Base-by-base conservation (phyloP, 169 alveolate species). In the Cryptosporidium viatorum region DNA sequence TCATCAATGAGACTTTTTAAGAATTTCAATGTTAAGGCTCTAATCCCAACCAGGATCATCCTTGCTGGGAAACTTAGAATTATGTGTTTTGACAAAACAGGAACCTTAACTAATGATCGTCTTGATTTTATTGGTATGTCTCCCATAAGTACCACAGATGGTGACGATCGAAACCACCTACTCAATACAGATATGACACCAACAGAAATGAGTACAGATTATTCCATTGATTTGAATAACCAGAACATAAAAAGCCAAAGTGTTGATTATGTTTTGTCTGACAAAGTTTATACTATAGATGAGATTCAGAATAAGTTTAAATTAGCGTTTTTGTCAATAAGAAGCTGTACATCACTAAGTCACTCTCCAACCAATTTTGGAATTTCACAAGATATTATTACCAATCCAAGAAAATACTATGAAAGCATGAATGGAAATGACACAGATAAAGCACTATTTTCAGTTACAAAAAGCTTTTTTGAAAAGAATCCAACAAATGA, bases 31-130 rank as follows among this genome's bases (percentile, higher is more conserved):
- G 95, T 98, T 18, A 93, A 93, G 73, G 97, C 99, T 70, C 96
- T 97, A 1, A 97, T 97, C n/a, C 99, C 99, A 6, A 97, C 98
- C 12, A 93, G 99, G 62, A 96, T 98, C 18, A 98, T 98, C 74
- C 94, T 97, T 2, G 97, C 99, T 60, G 99, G 99, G 10, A 97
- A 97, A 89, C 96, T 98, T 8, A 92, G 98, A 41, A 93, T 97
- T 55, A 93, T 97, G 92, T 97, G 98, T 65, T 98, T 98, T 92
- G 99, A 98, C 92, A 98, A 98, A 93, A 98, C 99, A 23, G 99
- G 99, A 12, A 98, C 99, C 18, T 75, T 98, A 50, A 98, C 99
- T 10, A 97, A 96, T 91, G 98, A 97, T 92, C 95, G 95, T 59
- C 94, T 98, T 43, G 95, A 93, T 69, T 95, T 95, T 84, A 84